phyloP scores from a whole-genome alignment of 2,329 filamentous ascomycete species.

The Simplicillium sp. region DNA sequence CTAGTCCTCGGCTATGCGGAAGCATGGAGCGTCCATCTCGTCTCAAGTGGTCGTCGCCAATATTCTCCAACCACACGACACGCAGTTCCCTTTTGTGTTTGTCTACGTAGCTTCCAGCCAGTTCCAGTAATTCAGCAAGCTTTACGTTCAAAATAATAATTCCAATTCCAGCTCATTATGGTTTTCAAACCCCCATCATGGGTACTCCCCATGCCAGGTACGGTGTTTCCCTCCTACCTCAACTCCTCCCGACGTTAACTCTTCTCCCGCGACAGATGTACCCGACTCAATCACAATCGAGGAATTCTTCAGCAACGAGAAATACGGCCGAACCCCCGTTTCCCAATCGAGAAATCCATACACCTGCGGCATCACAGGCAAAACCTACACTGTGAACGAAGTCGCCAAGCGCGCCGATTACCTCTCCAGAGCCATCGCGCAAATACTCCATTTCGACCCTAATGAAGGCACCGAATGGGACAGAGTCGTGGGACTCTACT shows the following conservation, averaged over 20 bases:
- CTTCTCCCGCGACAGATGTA: conserved; percentile 30
- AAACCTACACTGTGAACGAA: conserved; percentile 53
- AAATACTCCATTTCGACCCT: conserved; percentile 62
- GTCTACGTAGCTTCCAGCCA: too few relatives aligned
- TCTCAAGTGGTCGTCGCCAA: too few relatives aligned
- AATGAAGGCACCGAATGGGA: conserved; percentile 71
- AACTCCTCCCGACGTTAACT: conserved; percentile 1
- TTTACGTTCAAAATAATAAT: conserved; percentile 5
- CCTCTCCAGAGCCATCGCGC: conserved; percentile 58
- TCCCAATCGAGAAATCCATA: conserved; percentile 59
- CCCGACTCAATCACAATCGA: conserved; percentile 67
- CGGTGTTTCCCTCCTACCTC: conserved; percentile 13
- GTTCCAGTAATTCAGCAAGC: conserved; percentile 7
- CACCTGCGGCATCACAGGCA: conserved; percentile 66
- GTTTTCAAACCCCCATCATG: conserved; percentile 53
- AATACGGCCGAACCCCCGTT: conserved; percentile 56
- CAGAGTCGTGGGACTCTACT: conserved; percentile 68
- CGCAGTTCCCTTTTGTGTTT: too few relatives aligned
- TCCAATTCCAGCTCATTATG: conserved; percentile 20
- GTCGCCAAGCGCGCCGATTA: conserved; percentile 56
- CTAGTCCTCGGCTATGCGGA: too few relatives aligned
- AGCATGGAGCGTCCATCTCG: too few relatives aligned
- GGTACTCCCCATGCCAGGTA: conserved; percentile 50
- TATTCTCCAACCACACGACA: too few relatives aligned
- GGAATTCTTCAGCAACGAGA: conserved; percentile 69